Base-by-base conservation (phyloP, 371 early-diverging fungal genomes). In the Mucor sp. region DNA sequence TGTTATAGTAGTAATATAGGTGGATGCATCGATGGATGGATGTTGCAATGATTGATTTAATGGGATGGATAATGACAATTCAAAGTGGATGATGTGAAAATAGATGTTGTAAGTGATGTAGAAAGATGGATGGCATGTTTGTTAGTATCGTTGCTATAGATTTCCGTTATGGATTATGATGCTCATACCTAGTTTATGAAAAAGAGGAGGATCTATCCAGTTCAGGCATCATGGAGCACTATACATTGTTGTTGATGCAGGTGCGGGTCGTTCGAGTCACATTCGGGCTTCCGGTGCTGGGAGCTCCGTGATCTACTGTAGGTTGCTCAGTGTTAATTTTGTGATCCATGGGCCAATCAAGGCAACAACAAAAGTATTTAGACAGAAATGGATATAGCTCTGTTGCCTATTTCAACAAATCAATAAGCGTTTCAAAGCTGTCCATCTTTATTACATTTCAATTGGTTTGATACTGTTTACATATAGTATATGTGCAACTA, bases 1-100 rank as follows among this genome's bases (percentile, higher is more conserved):
- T 30, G n/a, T n/a, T n/a, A n/a, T n/a, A n/a, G n/a, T n/a, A n/a
- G n/a, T n/a, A n/a, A n/a, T n/a, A 3, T 35, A 35, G 37, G 37
- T 35, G 12, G 37, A 35, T 35, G 12, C 9, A 21, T 48, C n/a
- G 60, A 47, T 63, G 53, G 48, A 68, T 62, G 60, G 62, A 63
- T 66, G 59, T 33, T 33, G 33, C 6, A 33, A 6, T 33, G 33
- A 8, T 33, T 33, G 33, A 33, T 33, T 33, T 33, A 67, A 63
- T 71, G 44, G 48, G 61, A 61, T 61, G 43, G 47, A 32, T 9
- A 8, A 8, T 33, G 9, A 33, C 30, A 33, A 33, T 33, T 33
- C 6, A 6, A 44, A 27, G 9, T 57, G 2, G 2, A 17, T n/a
- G n/a, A 27, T 50, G 50, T 23, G 32, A 57, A 19, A 8, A 14